Conservation (phyloP, 2,329 filamentous ascomycete genomes). For the Epichloe gansuensis region DNA sequence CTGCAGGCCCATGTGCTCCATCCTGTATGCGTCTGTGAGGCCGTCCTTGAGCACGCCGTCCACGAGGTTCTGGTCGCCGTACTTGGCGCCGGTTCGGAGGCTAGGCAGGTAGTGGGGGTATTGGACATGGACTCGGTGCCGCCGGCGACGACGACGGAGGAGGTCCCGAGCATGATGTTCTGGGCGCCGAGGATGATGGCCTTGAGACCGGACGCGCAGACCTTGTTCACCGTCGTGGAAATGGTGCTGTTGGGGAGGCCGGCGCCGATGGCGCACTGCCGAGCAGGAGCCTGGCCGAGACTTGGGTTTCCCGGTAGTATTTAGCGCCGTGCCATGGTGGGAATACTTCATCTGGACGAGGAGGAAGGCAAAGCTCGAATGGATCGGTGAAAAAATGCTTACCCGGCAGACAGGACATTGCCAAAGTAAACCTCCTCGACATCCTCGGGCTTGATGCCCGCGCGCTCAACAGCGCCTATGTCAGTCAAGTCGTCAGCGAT, state of each 20-base stretch:
- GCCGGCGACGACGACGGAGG: conserved; percentile 83
- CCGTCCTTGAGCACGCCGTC: conserved; percentile 93
- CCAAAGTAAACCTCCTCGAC: conserved; percentile 97
- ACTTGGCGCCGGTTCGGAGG: conserved; percentile 81
- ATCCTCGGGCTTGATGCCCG: conserved; percentile 76
- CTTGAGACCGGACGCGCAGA: conserved; percentile 92
- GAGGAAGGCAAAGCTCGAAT: background rate
- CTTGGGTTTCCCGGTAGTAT: conserved; percentile 29
- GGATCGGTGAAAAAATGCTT: conserved; percentile 17
- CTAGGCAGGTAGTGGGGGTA: conserved; percentile 88
- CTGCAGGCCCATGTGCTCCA: conserved; percentile 92
- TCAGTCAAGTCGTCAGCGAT: background rate
- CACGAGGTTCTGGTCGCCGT: conserved; percentile 77
- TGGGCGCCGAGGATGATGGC: conserved; percentile 89
- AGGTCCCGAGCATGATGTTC: conserved; percentile 94
- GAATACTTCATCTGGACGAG: background rate
- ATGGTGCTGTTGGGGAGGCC: conserved; percentile 71
- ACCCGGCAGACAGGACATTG: conserved; percentile 96
- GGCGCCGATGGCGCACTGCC: conserved; percentile 83
- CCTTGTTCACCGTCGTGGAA: conserved; percentile 95
- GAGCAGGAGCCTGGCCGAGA: conserved; percentile 89
- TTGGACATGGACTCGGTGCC: conserved; percentile 99
- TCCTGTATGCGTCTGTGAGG: conserved; percentile 85
- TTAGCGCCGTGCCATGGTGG: background rate
- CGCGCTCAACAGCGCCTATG: conserved; percentile 67